Base-by-base conservation (phyloP, 2,329 filamentous ascomycete species). In the Paramyrothecium sp. region DNA sequence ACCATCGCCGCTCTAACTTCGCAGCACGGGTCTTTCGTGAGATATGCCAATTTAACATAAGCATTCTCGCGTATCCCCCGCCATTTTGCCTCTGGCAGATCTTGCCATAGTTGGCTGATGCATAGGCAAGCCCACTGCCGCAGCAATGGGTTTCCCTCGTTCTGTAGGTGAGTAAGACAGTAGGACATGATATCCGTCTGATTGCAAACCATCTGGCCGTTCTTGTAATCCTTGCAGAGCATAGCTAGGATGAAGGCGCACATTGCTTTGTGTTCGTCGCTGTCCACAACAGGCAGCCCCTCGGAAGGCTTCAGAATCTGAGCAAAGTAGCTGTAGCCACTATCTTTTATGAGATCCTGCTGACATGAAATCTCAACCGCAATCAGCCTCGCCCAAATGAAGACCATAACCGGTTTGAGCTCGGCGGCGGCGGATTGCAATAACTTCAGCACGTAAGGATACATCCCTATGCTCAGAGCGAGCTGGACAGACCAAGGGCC, bases 401-500 rank as follows among this genome's bases (percentile, higher is more conserved):
- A 99, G 5, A 99, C 93, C 95, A 99, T 98, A 59, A 98, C 93
- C 0, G 95, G 94, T 69, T 98, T 98, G 60, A 99, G 78, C 73
- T 99, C 95, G 51, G 92, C 85, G 0, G 95, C 95, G 51, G 96
- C 94, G 4, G 95, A 98, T 72, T 99, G 95, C 19, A 99, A 79
- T 23, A 99, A 81, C 75, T 99, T 99, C 34, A 99, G 79, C n/a
- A 99, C 95, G 69, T 99, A 99, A 0, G 95, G 95, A 73, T 99
- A 99, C 61, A 99, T 99, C 22, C 95, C 95, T 60, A 99, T 99
- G 73, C 93, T 97, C 17, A 99, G 82, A 17, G 95, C 95, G 46
- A 99, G 85, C 71, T 98, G 95, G n/a, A 99, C 95, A 30, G 95
- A 96, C 95, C 95, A 99, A 1, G 95, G 95, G 0, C 95, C 95